Base-by-base conservation (phyloP, 306 rosid genomes). In the Quercus agrifolia region DNA sequence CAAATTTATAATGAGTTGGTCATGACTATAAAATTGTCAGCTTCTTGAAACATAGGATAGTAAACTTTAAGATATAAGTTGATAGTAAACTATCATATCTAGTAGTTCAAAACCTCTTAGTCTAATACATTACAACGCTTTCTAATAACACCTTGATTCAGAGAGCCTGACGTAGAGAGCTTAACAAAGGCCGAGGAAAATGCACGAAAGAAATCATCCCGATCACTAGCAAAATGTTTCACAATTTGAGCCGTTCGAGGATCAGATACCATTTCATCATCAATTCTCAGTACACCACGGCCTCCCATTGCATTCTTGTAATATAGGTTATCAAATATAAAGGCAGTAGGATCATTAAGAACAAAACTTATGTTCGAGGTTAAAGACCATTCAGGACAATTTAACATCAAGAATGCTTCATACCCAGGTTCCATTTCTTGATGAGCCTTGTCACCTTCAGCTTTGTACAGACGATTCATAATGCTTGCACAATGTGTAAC, bases 151-250 rank as follows among this genome's bases (percentile, higher is more conserved):
- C 85, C 87, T 68, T 68, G 81, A 20, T 84, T 70, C 1, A 84
- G 76, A 31, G 67, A 82, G 20, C 84, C 71, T 15, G 46, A 58
- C 52, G 52, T 57, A 52, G 85, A 84, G 62, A 84, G 85, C 85
- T 80, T 84, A 58, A 84, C 77, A 62, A 80, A 80, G 68, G 84
- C 87, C 31, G 77, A 72, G 13, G 87, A 73, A 69, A 84, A 84
- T 14, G 77, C 82, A 23, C 30, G 46, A 69, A 80, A 80, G 87
- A 84, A 84, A 38, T 64, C 56, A n/a, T 51, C 77, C 71, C 70
- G 46, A 15, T 80, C 33, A 1, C 7, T 70, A 1, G 77, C 85
- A 20, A 84, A 80, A 28, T 56, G 33, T 11, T 31, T 2, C 1
- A 77, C 77, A 12, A 38, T 20, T 5, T 18, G 75, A 6, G 77